Conservation (phyloP, 345 rosid species). For the Lepidium africanum region DNA sequence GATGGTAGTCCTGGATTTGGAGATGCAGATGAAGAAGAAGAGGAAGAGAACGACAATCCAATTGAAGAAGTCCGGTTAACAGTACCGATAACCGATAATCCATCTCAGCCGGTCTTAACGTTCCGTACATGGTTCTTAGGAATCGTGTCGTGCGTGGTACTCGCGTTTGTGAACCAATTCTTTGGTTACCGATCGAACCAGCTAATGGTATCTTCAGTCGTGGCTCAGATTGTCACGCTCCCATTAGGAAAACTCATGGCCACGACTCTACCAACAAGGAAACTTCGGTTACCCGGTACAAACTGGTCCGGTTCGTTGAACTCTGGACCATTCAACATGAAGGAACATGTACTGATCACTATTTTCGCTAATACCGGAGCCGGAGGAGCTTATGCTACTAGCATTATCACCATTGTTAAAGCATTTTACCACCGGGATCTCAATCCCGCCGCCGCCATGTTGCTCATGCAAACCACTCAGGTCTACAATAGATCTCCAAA, state of each 20-base stretch:
- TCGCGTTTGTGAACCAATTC: slow-evolving; percentile 46
- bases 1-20: background rate
- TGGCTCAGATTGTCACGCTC: slow-evolving; percentile 40
- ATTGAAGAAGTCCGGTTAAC: slow-evolving; percentile 58
- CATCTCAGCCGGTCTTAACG: slow-evolving; percentile 33
- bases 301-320: slow-evolving; percentile 37
- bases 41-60: slow-evolving; percentile 42
- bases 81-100: slow-evolving; percentile 46
- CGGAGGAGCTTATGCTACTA: slow-evolving; percentile 33
- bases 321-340: slow-evolving; percentile 45
- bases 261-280: slow-evolving; percentile 32
- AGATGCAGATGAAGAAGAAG: slow-evolving; percentile 7
- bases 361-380: slow-evolving; percentile 45
- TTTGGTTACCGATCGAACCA: slow-evolving; percentile 38
- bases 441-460: slow-evolving; percentile 29
- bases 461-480: slow-evolving; percentile 65
- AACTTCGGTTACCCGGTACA: slow-evolving; percentile 25
- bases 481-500: slow-evolving; percentile 9
- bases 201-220: slow-evolving; percentile 27
- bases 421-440: slow-evolving; percentile 36
- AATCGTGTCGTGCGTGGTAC: slow-evolving; percentile 32
- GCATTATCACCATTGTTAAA: slow-evolving; percentile 37
- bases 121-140: slow-evolving; percentile 55
- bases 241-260: slow-evolving; percentile 49
- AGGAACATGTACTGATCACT: slow-evolving; percentile 51